Evolutionary conservation across 352 stramenopile species (phyloP).

Genomic region (Pythium monospermum): DNA sequence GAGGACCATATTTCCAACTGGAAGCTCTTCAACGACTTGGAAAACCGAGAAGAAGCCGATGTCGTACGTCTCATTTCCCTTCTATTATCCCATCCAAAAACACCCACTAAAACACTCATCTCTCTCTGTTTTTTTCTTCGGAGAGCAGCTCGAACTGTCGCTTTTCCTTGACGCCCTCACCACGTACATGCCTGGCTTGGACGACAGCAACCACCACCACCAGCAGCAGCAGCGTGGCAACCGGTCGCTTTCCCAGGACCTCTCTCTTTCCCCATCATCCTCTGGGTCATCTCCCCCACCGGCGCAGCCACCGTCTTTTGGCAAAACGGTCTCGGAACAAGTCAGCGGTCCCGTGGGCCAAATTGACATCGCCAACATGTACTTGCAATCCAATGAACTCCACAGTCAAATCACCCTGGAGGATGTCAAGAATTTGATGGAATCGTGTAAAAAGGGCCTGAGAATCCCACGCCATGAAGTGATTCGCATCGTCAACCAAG

Average conservation of each 20-base stretch:
- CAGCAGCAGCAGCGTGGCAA: conserved; percentile 15
- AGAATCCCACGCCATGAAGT: conserved; percentile 75
- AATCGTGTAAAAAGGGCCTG: conserved; percentile 71
- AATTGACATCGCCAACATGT: conserved; percentile 86
- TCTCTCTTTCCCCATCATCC: too few species aligned
- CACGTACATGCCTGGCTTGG: conserved; percentile 70
- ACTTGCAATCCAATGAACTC: conserved; percentile 55
- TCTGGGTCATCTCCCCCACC: conserved; percentile 20
- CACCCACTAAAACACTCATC: too few species aligned
- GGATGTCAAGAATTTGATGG: conserved; percentile 63
- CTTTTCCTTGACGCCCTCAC: conserved; percentile 71
- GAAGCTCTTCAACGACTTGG: conserved; percentile 86
- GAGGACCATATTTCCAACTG: conserved; percentile 77
- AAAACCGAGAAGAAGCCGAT: conserved; percentile 80
- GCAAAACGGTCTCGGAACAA: conserved; percentile 53
- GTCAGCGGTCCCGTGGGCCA: conserved; percentile 53
- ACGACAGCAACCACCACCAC: too few species aligned
- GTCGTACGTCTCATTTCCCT: conserved; percentile 60
- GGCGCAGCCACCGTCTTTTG: conserved; percentile 13
- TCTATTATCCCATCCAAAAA: too few species aligned
- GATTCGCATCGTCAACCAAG: conserved; percentile 67
- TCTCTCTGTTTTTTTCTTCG: conserved; percentile 1
- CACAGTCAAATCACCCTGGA: conserved; percentile 59
- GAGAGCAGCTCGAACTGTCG: conserved; percentile 74
- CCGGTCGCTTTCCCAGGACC: conserved; percentile 19